These are phyloP conservation scores for Darksidea phi DNA, from an alignment of 495 filamentous ascomycete genomes.

Conservation along the genomic window DNA sequence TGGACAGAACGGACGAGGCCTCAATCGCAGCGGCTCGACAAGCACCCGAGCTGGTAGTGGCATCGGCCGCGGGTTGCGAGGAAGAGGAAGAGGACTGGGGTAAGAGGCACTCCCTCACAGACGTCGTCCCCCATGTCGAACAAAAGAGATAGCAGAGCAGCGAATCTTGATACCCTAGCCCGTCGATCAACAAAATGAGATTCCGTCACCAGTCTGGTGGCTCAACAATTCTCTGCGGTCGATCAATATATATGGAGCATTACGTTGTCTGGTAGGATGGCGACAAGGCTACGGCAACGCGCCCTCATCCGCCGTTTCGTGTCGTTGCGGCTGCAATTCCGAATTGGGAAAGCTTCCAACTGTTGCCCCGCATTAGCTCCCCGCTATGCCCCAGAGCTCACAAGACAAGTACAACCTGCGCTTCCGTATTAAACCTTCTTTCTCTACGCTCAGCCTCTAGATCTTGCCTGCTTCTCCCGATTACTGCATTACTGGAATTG, in stretches of 20 bases:
- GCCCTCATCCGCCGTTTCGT: not conserved
- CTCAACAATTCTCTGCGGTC: too few relatives aligned
- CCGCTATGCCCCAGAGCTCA: not conserved
- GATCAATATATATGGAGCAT: too few relatives aligned
- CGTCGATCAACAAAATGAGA: too few relatives aligned
- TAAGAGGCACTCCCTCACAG: not conserved
- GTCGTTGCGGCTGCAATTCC: not conserved
- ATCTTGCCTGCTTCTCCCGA: not conserved
- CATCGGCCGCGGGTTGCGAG: slow-evolving; percentile 21
- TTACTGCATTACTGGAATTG: not conserved
- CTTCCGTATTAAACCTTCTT: not conserved
- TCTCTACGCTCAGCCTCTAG: not conserved
- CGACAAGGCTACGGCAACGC: too few relatives aligned
- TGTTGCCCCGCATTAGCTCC: not conserved
- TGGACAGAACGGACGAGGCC: slow-evolving; percentile 26
- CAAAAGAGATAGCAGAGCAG: not conserved
- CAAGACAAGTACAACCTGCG: not conserved
- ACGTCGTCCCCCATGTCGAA: not conserved
- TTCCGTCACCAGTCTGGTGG: too few relatives aligned
- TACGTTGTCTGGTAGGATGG: too few relatives aligned
- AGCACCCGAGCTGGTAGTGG: slow-evolving; percentile 14
- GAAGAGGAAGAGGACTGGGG: slow-evolving; percentile 24
- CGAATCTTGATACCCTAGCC: too few relatives aligned
- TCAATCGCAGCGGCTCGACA: slow-evolving; percentile 19
- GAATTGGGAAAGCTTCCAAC: not conserved